Conservation (phyloP, 2,329 filamentous ascomycete genomes). For the Aphanoascus verrucosus region DNA sequence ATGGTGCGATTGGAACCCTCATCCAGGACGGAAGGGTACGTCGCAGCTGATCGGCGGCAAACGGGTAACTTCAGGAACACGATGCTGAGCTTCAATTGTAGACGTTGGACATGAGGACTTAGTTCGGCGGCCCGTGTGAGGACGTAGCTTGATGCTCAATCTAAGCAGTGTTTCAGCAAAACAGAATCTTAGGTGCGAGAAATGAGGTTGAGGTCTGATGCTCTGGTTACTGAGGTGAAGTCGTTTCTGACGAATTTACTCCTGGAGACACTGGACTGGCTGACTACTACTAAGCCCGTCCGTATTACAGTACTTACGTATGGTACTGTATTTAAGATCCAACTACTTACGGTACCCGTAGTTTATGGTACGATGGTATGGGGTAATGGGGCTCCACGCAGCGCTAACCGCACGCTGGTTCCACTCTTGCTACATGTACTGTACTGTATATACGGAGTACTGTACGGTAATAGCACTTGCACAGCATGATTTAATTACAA, state of each 20-base stretch:
- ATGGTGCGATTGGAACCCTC: constrained; percentile 1
- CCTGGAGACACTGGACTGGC: background rate
- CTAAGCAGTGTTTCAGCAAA: background rate
- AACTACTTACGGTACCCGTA: background rate
- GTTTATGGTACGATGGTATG: background rate
- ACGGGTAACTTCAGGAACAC: constrained; percentile 5
- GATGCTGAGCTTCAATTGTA: constrained; percentile 5
- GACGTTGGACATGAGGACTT: background rate
- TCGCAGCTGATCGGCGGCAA: constrained; percentile 3
- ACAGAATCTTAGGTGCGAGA: background rate
- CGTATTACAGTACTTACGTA: no score
- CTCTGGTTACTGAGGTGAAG: background rate
- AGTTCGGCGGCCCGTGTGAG: background rate
- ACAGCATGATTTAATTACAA: no score
- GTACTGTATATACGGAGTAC: no score
- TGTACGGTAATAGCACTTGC: no score
- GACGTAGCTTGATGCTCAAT: background rate
- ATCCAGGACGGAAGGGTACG: constrained; percentile 1
- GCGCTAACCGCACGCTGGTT: no score
- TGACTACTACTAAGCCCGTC: background rate
- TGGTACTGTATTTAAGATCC: background rate
- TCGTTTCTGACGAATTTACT: constrained; percentile 4
- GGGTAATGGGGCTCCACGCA: no score
- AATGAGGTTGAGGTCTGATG: constrained; percentile 3
- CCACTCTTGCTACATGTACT: no score